Base-by-base conservation (phyloP, 148 eudicot genomes). In the Bassia scoparia region DNA sequence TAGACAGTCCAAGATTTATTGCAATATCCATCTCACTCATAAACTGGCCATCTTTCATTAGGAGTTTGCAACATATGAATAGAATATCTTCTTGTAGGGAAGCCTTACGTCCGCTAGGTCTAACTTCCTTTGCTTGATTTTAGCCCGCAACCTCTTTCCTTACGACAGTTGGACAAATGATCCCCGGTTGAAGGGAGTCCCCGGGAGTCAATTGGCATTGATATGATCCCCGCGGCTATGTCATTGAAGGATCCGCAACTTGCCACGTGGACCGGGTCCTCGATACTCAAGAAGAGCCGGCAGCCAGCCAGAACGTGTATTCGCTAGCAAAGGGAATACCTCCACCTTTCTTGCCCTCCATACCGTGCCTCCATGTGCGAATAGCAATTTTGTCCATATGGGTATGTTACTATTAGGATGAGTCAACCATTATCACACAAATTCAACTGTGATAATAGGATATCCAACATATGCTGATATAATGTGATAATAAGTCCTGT, bases 301-400 rank as follows among this genome's bases (percentile, higher is more conserved):
- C 83, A 83, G 83, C 83, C 0, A 83, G 17, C 77, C 80, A 63
- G 21, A 83, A 83, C 33, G 85, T 82, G 76, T 74, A 80, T 27
- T 49, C 55, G 55, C 77, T 83, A 13, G 81, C 78, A 80, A 69
- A 13, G 83, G 72, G 58, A 53, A 67, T 16, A 75, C 83, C 12
- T 30, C 31, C 10, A 83, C 69, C 29, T 77, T 20, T 61, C 71
- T 12, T 67, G 67, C n/a, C 64, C 59, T 2, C 60, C 81, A 81
- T 81, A 80, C 1, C n/a, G 38, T 20, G 60, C 33, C 18, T 60
- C 67, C 64, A 83, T 67, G 71, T 83, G 83, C 79, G 74, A 11
- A 21, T 62, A 20, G 81, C 77, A 1, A 79, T 71, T 0, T 53
- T 61, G 67, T 83, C 86, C 86, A 83, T 83, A 80, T 44, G 63